Percentiles rank a stretch among this genome's conserved stretches.
These are phyloP conservation scores for Hansenula lynferdii DNA, from an alignment of 1,139 yeast species.

Conservation along the genomic window DNA sequence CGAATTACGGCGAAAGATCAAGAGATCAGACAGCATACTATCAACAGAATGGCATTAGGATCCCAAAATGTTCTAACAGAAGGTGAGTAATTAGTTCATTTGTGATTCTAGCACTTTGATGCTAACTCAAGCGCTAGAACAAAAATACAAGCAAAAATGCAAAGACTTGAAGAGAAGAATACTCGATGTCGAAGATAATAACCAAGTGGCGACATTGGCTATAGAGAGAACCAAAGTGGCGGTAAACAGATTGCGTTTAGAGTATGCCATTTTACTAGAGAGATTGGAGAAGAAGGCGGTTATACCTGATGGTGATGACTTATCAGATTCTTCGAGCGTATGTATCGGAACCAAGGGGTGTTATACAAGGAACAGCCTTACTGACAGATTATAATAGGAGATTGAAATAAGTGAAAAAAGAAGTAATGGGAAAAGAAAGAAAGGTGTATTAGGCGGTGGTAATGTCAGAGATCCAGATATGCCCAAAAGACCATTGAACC, in stretches of 20 bases:
- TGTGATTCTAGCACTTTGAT: no score
- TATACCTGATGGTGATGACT: slow-evolving; percentile 16
- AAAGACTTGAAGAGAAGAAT: slow-evolving; percentile 68
- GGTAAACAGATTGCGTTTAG: slow-evolving; percentile 75
- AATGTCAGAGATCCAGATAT: slow-evolving; percentile 66
- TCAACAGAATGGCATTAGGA: neutral
- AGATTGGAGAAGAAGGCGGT: slow-evolving; percentile 60
- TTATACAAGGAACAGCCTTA: slow-evolving; percentile 16
- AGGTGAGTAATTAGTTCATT: slow-evolving; percentile 1
- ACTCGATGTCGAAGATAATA: slow-evolving; percentile 70
- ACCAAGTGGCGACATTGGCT: slow-evolving; percentile 74
- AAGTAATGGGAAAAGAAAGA: slow-evolving; percentile 10
- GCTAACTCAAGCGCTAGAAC: neutral
- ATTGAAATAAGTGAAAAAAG: slow-evolving; percentile 3
- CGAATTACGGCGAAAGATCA: no score
- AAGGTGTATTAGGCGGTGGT: slow-evolving; percentile 22
- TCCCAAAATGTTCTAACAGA: neutral
- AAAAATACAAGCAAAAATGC: slow-evolving; percentile 12
- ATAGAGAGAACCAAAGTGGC: slow-evolving; percentile 74
- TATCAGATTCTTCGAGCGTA: slow-evolving; percentile 6
- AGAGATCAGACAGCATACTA: no score
- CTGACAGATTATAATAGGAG: neutral
- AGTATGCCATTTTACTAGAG: slow-evolving; percentile 76
- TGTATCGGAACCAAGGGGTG: no score
- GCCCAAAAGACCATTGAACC: slow-evolving; percentile 89